A percentile compares a stretch with the other conserved stretches of the same genome.
These are phyloP conservation scores for Mayamaea pseudoterrestris DNA, from an alignment of 108 stramenopile genomes.

Conservation along the genomic window DNA sequence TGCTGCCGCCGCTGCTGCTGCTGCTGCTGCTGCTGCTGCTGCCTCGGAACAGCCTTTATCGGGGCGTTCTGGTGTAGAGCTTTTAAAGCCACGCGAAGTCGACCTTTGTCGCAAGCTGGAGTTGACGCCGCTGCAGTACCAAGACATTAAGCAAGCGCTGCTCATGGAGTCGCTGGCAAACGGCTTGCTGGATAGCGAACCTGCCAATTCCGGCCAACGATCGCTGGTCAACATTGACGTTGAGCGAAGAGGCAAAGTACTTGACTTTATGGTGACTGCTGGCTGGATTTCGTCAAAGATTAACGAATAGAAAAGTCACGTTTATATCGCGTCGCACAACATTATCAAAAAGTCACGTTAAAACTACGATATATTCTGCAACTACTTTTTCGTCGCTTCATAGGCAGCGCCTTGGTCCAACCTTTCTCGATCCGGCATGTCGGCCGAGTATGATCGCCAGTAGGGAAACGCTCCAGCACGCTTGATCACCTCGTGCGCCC, in stretches of 20 bases:
- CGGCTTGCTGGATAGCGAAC: constrained; percentile 46
- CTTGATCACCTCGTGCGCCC: constrained; percentile 54
- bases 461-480: constrained; percentile 61
- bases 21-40: background rate
- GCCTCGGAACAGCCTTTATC: background rate
- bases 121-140: constrained; percentile 52
- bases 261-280: constrained; percentile 69
- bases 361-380: background rate
- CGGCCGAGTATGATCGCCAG: constrained; percentile 73
- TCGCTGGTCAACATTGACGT: constrained; percentile 63
- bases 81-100: constrained; percentile 56
- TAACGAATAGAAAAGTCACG: too few species aligned
- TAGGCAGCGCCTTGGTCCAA: constrained; percentile 76
- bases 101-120: constrained; percentile 45
- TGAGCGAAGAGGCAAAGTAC: constrained; percentile 42
- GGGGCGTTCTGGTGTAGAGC: constrained; percentile 33
- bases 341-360: background rate
- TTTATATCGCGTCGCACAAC: background rate
- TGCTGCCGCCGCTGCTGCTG: too few species aligned
- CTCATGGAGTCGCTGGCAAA: constrained; percentile 54
- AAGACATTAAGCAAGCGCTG: constrained; percentile 66
- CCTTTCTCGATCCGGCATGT: constrained; percentile 66
- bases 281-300: constrained; percentile 58
- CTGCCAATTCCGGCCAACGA: constrained; percentile 14
- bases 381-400: constrained; percentile 38